Evolutionary conservation across 805 yeast genomes (phyloP).

Genomic region (Kodamaea neixiangensis): DNA sequence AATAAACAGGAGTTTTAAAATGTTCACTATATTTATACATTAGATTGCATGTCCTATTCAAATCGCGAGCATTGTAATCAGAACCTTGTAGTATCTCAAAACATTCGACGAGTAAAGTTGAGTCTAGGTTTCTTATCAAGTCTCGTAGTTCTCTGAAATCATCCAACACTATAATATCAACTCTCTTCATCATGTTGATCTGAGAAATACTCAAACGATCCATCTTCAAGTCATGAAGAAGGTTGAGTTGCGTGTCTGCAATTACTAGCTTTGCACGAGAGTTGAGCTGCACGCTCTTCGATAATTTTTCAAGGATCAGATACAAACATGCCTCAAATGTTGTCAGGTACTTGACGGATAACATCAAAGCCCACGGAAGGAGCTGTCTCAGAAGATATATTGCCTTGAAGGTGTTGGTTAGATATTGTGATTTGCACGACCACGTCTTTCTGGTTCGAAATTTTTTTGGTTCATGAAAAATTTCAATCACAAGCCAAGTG

Average conservation of each 20-base stretch:
- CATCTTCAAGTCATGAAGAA: not conserved
- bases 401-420: not conserved
- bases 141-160: not conserved
- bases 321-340: not conserved
- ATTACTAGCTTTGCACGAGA: slow-evolving; percentile 1
- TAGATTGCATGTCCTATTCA: slow-evolving; percentile 1
- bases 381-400: not conserved
- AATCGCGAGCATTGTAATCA: not conserved
- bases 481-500: not conserved
- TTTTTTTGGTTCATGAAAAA: not conserved
- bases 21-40: not conserved
- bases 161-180: slow-evolving; percentile 8
- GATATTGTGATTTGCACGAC: not conserved
- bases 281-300: not conserved
- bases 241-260: not conserved
- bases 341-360: not conserved
- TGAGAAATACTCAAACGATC: slow-evolving; percentile 1
- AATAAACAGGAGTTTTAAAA: not conserved
- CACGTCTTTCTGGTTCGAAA: not conserved
- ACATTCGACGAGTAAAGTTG: not conserved
- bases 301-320: not conserved
- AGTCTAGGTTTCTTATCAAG: not conserved
- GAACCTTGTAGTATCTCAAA: not conserved
- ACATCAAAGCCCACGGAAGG: not conserved
- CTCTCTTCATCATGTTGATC: not conserved